Base-by-base conservation (phyloP, 805 yeast genomes). In the Starmerella apicola region DNA sequence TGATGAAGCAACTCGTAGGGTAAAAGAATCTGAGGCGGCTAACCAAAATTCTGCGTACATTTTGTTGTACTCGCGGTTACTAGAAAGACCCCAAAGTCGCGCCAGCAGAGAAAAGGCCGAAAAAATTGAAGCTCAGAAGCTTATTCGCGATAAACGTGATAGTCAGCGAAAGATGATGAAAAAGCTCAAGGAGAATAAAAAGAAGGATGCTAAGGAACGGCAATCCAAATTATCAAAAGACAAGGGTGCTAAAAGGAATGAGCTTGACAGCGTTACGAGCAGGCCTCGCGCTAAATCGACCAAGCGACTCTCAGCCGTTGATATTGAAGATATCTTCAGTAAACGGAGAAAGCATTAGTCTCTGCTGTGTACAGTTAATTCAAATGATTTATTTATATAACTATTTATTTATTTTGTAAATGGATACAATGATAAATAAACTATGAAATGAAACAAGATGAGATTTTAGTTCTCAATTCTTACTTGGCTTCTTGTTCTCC, bases 1-100 rank as follows among this genome's bases (percentile, higher is more conserved):
- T 57, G 98, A 91, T 57, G 98, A 91, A 53, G 75, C 78, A 53
- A 76, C 83, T 50, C 80, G 82, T 53, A 68, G 67, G 43, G 76
- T 82, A 39, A 68, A 78, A 26, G 91, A 82, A 52, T 67, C 72
- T 41, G 75, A 72, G 33, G 95, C 83, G 3, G 65, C 84, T 48
- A 73, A 74, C 49, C 94, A 88, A 54, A 81, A 88, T 12, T 74
- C 84, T 27, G 97, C 97, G 4, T 91, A 91, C 61, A 86, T 86
- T 44, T 68, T 91, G 59, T 66, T 91, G 17, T 91, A 91, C 61
- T 75, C 86, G 32, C 72, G 88, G 52, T 44, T 59, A 17, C 40
- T 43, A 16, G 33, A 32, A n/a, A 45, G 38, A 31, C 38, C 37
- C 3, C 16, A 5, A n/a, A 21, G 16, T 10, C n/a, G 22, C 9